Evolutionary conservation across 2,329 filamentous ascomycete genomes (phyloP), one percentile per base, ranked within the genome.

Genomic region (Botrytis pseudocinerea): DNA sequence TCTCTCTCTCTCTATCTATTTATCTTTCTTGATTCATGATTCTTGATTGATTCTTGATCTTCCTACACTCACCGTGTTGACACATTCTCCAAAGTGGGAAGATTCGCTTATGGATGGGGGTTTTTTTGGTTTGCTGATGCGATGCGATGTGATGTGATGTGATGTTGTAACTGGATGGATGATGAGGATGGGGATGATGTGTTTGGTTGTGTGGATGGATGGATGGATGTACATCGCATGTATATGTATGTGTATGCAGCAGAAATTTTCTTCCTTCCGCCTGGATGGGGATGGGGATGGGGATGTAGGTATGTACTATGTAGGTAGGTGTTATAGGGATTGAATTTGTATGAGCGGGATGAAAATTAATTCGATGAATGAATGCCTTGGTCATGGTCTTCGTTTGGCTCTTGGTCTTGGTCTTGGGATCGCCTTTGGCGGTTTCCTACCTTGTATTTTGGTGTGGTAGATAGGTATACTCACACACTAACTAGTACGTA

Each of bases 221-320:
- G 32, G 32, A 38, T 44, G 62, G 48, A 48, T 35, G 42, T 38
- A 63, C 14, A 44, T 54, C 25, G 61, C 1, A 63, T 32, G 54
- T 60, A 18, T 60, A 32, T 51, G 35, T 40, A 42, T 12, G 40
- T 35, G 35, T 35, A 66, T 66, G 63, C 63, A 66, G 63, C 63
- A 66, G 63, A 66, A 66, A 66, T 38, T 66, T 66, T 64, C 62
- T 64, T 64, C 40, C 42, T 40, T 40, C 32, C 44, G 16, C 32
- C 63, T 64, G n/a, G 25, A 40, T 38, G 6, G 25, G 25, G 35
- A 57, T 32, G 10, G 22, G 57, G 57, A 10, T 35, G 59, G 20
- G 22, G 59, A 28, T 28, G 38, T 38, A 32, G 2, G 32, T 32
- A 32, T 32, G 32, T 32, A 32, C 3, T 32, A 32, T 32, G 1